Conservation (phyloP, 1,284 basidiomycete genomes). For the Moesziomyces aphidis region DNA sequence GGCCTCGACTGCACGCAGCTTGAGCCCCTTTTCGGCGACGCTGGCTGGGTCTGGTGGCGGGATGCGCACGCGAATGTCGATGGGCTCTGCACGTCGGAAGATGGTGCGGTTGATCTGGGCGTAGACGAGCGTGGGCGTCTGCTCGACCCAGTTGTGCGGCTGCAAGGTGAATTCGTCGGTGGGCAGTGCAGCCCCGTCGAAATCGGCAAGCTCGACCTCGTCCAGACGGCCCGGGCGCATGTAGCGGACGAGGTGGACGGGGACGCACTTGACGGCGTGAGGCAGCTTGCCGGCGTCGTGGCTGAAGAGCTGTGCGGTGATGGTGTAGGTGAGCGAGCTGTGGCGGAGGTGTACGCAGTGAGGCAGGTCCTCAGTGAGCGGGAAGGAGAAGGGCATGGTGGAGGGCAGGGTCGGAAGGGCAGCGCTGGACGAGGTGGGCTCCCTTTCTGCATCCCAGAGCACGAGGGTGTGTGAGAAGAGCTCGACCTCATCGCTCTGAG, state of each 20-base stretch:
- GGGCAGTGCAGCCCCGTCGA: constrained; percentile 23
- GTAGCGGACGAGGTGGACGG: constrained; percentile 62
- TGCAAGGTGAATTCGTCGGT: constrained; percentile 37
- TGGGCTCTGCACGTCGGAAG: constrained; percentile 62
- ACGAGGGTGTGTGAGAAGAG: constrained; percentile 50
- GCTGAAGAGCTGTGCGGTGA: constrained; percentile 54
- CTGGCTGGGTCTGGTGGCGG: constrained; percentile 51
- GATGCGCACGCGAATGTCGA: constrained; percentile 60
- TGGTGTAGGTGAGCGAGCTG: constrained; percentile 54
- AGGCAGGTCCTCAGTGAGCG: constrained; percentile 60
- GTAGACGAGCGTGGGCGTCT: constrained; percentile 46
- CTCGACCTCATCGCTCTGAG: constrained; percentile 21
- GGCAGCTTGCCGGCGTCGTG: constrained; percentile 19
- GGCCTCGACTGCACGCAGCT: constrained; percentile 60
- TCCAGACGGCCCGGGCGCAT: constrained; percentile 46
- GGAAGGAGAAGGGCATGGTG: constrained; percentile 61
- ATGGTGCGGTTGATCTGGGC: constrained; percentile 60
- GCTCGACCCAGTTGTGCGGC: constrained; percentile 52
- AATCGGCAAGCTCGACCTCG: constrained; percentile 23
- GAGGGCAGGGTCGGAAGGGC: constrained; percentile 38
- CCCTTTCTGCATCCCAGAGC: constrained; percentile 50
- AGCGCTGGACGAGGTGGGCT: constrained; percentile 25
- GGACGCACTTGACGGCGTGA: constrained; percentile 35
- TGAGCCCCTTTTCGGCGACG: constrained; percentile 54
- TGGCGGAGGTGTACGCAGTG: constrained; percentile 62